phyloP scores from a whole-genome alignment of 768 basidiomycete species.

The Tylopilus balloui region DNA sequence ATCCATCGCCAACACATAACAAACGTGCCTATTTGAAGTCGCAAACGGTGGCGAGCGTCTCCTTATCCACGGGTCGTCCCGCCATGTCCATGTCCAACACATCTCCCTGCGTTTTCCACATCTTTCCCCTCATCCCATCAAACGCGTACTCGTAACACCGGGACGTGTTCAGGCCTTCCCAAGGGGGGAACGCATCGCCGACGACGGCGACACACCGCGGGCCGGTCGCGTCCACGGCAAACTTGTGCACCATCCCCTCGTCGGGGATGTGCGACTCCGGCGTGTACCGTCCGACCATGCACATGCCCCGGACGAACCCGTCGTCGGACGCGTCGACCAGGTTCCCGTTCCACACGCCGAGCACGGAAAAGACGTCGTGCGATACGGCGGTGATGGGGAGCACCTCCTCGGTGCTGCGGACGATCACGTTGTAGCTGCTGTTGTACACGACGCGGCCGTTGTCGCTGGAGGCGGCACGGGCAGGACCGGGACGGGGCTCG shows the following conservation, averaged over 20 bases:
- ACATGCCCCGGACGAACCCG: conserved; percentile 16
- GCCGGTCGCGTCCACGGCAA: conserved; percentile 18
- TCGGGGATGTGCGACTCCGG: neutral
- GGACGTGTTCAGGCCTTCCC: neutral
- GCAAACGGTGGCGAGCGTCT: conserved; percentile 7
- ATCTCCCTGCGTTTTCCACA: conserved; percentile 12
- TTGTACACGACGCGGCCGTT: neutral
- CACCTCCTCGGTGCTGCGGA: conserved; percentile 1
- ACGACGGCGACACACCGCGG: conserved; percentile 9
- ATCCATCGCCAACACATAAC: neutral
- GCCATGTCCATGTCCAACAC: neutral
- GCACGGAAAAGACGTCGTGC: conserved; percentile 12
- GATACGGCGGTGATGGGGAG: conserved; percentile 7
- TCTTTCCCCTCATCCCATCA: conserved; percentile 11
- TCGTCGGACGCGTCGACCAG: conserved; percentile 13
- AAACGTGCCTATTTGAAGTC: conserved; percentile 9
- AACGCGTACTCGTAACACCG: conserved; percentile 6
- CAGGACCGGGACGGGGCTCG: neutral
- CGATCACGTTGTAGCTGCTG: neutral
- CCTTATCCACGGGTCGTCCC: conserved; percentile 1
- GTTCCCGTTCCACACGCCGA: conserved; percentile 11
- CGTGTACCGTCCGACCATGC: neutral
- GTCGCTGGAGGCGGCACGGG: neutral
- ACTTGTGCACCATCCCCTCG: conserved; percentile 8
- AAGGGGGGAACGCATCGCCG: conserved; percentile 11